These are phyloP conservation scores for Ogataea parapolymorpha DNA, from an alignment of 805 yeast genomes.

Conservation along the genomic window DNA sequence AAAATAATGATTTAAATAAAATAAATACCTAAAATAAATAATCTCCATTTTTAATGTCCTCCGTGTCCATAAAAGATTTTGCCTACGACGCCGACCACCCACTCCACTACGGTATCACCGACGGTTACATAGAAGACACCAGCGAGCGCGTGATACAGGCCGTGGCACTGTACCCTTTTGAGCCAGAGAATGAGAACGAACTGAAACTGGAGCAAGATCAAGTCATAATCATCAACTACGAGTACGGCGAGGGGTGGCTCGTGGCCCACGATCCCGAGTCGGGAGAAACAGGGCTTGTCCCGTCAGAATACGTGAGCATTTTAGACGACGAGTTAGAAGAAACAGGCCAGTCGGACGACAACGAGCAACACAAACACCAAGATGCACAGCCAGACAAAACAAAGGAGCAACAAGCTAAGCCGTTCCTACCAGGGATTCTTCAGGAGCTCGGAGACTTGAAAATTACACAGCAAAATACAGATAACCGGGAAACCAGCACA, in stretches of 20 bases:
- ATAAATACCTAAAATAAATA: neutral
- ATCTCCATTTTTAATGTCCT: slow-evolving; percentile 4
- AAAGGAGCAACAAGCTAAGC: slow-evolving; percentile 35
- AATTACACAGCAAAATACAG: neutral
- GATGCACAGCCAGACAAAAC: too few species aligned
- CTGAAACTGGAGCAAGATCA: slow-evolving; percentile 77
- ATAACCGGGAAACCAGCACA: neutral
- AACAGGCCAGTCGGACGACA: too few species aligned
- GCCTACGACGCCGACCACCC: slow-evolving; percentile 74
- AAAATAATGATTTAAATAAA: neutral
- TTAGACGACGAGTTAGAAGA: slow-evolving; percentile 19
- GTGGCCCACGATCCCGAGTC: slow-evolving; percentile 80
- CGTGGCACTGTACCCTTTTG: slow-evolving; percentile 82
- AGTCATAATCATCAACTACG: slow-evolving; percentile 75
- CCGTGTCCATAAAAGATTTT: slow-evolving; percentile 68
- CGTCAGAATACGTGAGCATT: slow-evolving; percentile 85
- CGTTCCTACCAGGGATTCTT: slow-evolving; percentile 38
- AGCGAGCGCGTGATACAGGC: slow-evolving; percentile 43
- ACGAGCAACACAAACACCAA: too few species aligned
- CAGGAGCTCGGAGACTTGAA: slow-evolving; percentile 24
- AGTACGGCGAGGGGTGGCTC: slow-evolving; percentile 98
- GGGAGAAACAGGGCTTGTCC: slow-evolving; percentile 87
- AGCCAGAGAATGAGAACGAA: slow-evolving; percentile 94
- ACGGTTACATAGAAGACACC: slow-evolving; percentile 7
- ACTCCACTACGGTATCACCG: slow-evolving; percentile 57